Conservation (phyloP, 2,329 filamentous ascomycete species). For the Neurospora crassa region DNA sequence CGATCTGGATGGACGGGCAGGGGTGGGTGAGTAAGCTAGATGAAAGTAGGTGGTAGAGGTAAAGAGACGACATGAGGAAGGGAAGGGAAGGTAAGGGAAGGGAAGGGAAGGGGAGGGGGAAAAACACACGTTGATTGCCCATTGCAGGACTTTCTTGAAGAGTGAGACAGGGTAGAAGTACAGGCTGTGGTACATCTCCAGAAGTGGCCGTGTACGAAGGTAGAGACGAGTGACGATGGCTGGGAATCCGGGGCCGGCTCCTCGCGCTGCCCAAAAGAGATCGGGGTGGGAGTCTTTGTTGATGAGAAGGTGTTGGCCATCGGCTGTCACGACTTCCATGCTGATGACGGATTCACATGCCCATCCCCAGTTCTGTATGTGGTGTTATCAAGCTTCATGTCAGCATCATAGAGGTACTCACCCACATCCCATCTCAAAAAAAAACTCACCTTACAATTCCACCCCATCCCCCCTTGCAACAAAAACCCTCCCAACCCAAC, state of each 20-base stretch:
- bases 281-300: constrained; percentile 31
- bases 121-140: constrained; percentile 32
- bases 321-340: constrained; percentile 38
- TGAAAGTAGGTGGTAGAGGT: not conserved
- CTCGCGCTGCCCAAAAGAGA: constrained; percentile 39
- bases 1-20: constrained; percentile 11
- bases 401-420: not conserved
- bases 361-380: constrained; percentile 42
- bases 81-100: too few species aligned
- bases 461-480: constrained; percentile 48
- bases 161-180: constrained; percentile 38
- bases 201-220: constrained; percentile 28
- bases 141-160: constrained; percentile 36
- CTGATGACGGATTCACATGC: constrained; percentile 37
- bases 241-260: constrained; percentile 41
- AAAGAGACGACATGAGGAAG: not conserved
- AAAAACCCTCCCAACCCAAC: constrained; percentile 48
- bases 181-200: constrained; percentile 24
- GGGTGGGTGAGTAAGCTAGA: not conserved
- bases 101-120: not conserved
- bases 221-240: constrained; percentile 42
- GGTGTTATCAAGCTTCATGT: not conserved
- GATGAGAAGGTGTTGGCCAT: constrained; percentile 28
- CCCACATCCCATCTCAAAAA: not conserved
- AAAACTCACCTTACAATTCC: constrained; percentile 39